phyloP scores from a whole-genome alignment of 345 rosid genomes.

The Cardamine chenopodiifolia region DNA sequence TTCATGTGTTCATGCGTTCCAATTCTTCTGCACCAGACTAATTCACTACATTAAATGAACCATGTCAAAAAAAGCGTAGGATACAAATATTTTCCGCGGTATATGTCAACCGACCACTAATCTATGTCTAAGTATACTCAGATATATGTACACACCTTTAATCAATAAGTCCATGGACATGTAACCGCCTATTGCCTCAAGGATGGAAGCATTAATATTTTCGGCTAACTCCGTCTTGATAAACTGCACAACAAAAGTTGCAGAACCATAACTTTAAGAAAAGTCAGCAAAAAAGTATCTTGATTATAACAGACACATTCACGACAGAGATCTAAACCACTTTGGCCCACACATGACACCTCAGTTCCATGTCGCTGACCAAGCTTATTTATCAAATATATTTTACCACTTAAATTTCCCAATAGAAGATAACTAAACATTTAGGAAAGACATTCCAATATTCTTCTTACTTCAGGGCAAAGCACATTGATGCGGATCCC shows the following conservation, averaged over 20 bases:
- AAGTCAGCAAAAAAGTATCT: background rate
- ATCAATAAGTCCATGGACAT: conserved; percentile 73
- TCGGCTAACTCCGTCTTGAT: conserved; percentile 66
- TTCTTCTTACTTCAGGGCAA: conserved; percentile 88
- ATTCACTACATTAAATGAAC: background rate
- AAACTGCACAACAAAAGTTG: conserved; percentile 59
- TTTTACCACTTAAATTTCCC: background rate
- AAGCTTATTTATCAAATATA: conserved; percentile 10
- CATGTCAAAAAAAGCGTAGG: background rate
- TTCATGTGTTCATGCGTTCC: background rate
- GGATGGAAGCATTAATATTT: conserved; percentile 30
- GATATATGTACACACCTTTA: conserved; percentile 56
- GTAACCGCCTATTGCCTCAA: conserved; percentile 69
- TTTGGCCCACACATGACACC: background rate
- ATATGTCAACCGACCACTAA: background rate
- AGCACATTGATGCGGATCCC: conserved; percentile 93
- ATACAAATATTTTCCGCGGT: background rate
- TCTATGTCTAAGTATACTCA: background rate
- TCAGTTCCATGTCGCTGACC: background rate
- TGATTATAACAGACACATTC: conserved; percentile 10
- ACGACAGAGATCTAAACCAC: background rate
- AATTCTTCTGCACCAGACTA: background rate
- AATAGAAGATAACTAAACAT: background rate
- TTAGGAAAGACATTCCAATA: conserved; percentile 13
- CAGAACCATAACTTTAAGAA: conserved; percentile 9